Base-by-base conservation (phyloP, 441 rosid species). In the Cnidoscolus chayamansa region DNA sequence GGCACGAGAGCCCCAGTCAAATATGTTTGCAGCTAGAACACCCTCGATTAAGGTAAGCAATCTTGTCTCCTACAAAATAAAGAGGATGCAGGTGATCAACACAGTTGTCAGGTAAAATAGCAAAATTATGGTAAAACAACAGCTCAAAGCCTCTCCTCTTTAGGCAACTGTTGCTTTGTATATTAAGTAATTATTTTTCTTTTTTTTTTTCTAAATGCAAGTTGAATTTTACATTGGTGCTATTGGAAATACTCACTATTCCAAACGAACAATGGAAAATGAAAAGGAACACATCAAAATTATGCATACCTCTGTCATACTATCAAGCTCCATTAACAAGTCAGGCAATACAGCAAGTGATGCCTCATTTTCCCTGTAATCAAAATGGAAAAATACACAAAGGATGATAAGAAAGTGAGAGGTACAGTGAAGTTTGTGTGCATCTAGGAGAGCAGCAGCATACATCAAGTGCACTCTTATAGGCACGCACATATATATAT, bases 1-100 rank as follows among this genome's bases (percentile, higher is more conserved):
- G 55, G 98, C 98, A 62, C 95, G 90, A 73, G 99, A 92, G 70
- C 99, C 99, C 99, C 99, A 95, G 80, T 95, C 99, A 73, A 95
- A 95, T 83, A 95, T 95, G 71, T 95, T 95, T 70, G 99, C 99
- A 75, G 99, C 98, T 65, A 95, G 89, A 80, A 91, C 99, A 57
- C 99, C 99, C 80, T 91, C 98, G 62, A 95, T 90, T 53, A 95
- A 87, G 60, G 88, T 86, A 71, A 93, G 96, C 84, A 93, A 80
- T 82, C 97, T 88, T 31, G 90, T 72, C 81, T 93, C 99, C 99
- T 95, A 88, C 67, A 79, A 81, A 76, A 63, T 31, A 63, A 15
- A 70, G 19, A 70, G 65, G 63, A 70, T 51, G 40, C 50, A 78
- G 50, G 62, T 40, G 65, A 62, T 30, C 61, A 31, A 17, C 10